A percentile compares a stretch with the other conserved stretches of the same genome.
Conservation (phyloP, 2,329 filamentous ascomycete genomes). For the Exophiala aquamarina region DNA sequence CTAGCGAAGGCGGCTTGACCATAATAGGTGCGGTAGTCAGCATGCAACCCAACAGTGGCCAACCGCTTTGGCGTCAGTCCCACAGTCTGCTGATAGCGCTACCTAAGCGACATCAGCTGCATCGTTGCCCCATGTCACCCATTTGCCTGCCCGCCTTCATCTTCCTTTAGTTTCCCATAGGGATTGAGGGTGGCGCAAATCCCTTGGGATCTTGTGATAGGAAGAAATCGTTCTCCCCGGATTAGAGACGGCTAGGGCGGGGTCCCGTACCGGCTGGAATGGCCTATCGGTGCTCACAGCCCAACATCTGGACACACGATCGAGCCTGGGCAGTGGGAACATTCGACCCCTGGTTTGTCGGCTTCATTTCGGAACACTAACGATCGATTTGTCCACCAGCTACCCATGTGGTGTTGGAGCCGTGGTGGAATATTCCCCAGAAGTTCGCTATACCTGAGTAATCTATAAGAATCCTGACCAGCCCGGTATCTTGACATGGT, state of each 20-base stretch:
- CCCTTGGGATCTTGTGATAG: slow-evolving; percentile 1
- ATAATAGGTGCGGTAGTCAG: too few relatives aligned
- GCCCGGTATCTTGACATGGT: slow-evolving; percentile 4
- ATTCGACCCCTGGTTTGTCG: neutral
- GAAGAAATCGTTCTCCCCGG: slow-evolving; percentile 8
- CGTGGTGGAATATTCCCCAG: neutral
- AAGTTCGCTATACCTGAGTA: neutral
- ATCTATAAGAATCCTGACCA: neutral
- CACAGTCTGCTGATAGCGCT: too few relatives aligned
- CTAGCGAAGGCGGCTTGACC: too few relatives aligned
- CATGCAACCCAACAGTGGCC: too few relatives aligned
- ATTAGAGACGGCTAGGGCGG: slow-evolving; percentile 14
- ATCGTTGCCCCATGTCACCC: neutral
- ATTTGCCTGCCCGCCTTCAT: neutral
- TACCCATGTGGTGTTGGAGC: neutral
- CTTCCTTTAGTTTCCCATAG: neutral
- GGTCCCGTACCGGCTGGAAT: slow-evolving; percentile 2
- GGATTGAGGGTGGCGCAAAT: neutral
- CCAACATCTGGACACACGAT: neutral
- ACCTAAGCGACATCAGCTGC: slow-evolving; percentile 5
- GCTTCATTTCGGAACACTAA: slow-evolving; percentile 1
- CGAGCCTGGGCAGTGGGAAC: neutral
- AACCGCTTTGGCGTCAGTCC: too few relatives aligned
- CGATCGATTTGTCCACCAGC: neutral
- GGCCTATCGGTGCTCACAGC: neutral